Evolutionary conservation across 768 basidiomycete species (phyloP).

Genomic region (Phylloporus rhodoxanthus): DNA sequence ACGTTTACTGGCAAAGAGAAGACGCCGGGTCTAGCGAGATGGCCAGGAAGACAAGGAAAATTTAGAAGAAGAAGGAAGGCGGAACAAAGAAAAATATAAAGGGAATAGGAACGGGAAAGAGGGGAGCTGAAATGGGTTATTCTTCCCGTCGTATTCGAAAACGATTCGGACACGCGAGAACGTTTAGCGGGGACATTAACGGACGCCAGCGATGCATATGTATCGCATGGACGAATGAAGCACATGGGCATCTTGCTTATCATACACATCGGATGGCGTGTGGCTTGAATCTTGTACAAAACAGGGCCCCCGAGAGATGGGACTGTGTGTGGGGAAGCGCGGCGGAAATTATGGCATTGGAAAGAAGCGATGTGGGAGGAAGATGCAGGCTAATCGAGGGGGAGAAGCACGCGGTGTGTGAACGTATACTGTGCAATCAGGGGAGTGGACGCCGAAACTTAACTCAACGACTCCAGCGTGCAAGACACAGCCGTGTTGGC

Average conservation of each 20-base stretch:
- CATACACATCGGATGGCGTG: neutral
- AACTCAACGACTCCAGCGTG: neutral
- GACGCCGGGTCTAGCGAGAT: neutral
- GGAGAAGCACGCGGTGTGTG: constrained; percentile 4
- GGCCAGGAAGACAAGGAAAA: neutral
- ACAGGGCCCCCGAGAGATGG: constrained; percentile 8
- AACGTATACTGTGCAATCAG: constrained; percentile 8
- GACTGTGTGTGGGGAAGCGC: constrained; percentile 3
- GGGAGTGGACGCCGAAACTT: neutral
- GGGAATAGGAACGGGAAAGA: neutral
- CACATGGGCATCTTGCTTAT: constrained; percentile 2
- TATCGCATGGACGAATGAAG: neutral
- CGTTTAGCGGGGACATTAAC: neutral
- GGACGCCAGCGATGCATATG: neutral
- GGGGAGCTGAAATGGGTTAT: neutral
- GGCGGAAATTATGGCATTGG: constrained; percentile 18
- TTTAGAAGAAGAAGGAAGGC: constrained; percentile 1
- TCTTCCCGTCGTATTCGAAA: neutral
- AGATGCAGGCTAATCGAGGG: constrained; percentile 15
- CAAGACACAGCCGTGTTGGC: neutral
- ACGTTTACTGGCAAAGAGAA: neutral
- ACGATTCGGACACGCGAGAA: neutral
- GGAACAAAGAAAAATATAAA: neutral
- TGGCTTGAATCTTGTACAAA: constrained; percentile 6
- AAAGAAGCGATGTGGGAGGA: constrained; percentile 22